Percentiles rank a stretch among this genome's conserved stretches.
These are phyloP conservation scores for Coemansia sp. DNA, from an alignment of 192 early-diverging fungal species.

Conservation along the genomic window DNA sequence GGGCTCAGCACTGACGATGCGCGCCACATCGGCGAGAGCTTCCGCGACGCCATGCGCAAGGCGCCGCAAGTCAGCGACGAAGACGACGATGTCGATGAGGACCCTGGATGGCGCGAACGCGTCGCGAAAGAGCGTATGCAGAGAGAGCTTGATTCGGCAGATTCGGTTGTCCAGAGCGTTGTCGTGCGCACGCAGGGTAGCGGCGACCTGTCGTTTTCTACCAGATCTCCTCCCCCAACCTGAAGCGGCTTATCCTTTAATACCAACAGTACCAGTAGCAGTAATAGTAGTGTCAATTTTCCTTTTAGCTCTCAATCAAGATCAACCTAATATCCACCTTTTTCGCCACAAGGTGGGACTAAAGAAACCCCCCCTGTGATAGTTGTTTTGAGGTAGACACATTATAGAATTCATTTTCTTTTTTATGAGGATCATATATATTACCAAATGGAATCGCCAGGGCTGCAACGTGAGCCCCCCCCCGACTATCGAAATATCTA, in stretches of 20 bases:
- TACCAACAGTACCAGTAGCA: background rate
- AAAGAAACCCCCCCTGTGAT: no score
- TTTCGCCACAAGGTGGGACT: no score
- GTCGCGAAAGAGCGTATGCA: constrained; percentile 55
- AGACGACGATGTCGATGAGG: constrained; percentile 31
- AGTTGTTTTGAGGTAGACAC: no score
- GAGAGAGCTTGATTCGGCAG: constrained; percentile 47
- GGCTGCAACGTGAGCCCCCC: no score
- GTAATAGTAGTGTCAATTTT: background rate
- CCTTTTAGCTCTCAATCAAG: background rate
- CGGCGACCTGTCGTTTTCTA: constrained; percentile 30
- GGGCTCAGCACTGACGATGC: constrained; percentile 46
- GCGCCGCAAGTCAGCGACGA: constrained; percentile 45
- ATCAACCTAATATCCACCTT: no score
- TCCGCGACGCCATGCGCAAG: constrained; percentile 53
- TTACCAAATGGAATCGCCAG: no score
- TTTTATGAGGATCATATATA: no score
- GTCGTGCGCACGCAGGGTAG: constrained; percentile 49
- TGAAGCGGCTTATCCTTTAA: background rate
- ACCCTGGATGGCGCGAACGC: constrained; percentile 49
- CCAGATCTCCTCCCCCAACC: background rate
- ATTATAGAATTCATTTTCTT: no score
- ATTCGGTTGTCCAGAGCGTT: constrained; percentile 42
- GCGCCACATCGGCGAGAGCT: constrained; percentile 50
- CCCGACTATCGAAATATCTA: no score